phyloP scores from a whole-genome alignment of 352 stramenopile genomes.

The Pythium sukuiense region DNA sequence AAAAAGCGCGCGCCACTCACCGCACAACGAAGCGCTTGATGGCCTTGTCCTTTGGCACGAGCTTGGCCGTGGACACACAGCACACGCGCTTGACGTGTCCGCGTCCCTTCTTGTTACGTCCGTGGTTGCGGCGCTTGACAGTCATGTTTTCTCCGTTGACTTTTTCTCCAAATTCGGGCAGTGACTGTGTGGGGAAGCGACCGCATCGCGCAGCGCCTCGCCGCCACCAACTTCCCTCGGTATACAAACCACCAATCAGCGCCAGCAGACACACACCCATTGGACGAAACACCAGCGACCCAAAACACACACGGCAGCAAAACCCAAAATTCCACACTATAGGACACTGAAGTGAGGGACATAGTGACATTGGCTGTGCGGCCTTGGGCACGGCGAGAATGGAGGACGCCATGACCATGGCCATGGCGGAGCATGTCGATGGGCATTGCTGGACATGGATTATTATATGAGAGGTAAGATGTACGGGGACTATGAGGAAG shows the following conservation, averaged over 20 bases:
- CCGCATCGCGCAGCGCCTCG: slow-evolving; percentile 18
- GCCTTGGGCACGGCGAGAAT: too few species aligned
- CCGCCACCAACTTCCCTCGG: slow-evolving; percentile 40
- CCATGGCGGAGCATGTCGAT: too few species aligned
- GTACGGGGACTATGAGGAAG: too few species aligned
- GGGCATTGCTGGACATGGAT: too few species aligned
- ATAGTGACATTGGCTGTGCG: background rate
- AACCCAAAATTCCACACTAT: background rate
- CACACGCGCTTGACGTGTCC: slow-evolving; percentile 98
- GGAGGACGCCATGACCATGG: too few species aligned
- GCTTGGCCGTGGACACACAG: slow-evolving; percentile 98
- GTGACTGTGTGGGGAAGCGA: slow-evolving; percentile 15
- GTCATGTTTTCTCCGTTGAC: slow-evolving; percentile 93
- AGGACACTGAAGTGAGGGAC: slow-evolving; percentile 17
- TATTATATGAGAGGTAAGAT: too few species aligned
- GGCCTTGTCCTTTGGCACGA: slow-evolving; percentile 97
- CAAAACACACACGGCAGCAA: slow-evolving; percentile 4
- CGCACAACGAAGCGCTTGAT: slow-evolving; percentile 93
- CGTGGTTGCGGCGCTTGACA: slow-evolving; percentile 98
- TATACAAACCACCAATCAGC: slow-evolving; percentile 39
- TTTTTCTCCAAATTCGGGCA: slow-evolving; percentile 85
- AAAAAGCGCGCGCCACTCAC: slow-evolving; percentile 40
- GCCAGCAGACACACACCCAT: slow-evolving; percentile 8
- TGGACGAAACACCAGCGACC: slow-evolving; percentile 33
- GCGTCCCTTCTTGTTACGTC: slow-evolving; percentile 99